Evolutionary conservation across 768 basidiomycete genomes (phyloP).

Genomic region (Rubroboletus satanas): DNA sequence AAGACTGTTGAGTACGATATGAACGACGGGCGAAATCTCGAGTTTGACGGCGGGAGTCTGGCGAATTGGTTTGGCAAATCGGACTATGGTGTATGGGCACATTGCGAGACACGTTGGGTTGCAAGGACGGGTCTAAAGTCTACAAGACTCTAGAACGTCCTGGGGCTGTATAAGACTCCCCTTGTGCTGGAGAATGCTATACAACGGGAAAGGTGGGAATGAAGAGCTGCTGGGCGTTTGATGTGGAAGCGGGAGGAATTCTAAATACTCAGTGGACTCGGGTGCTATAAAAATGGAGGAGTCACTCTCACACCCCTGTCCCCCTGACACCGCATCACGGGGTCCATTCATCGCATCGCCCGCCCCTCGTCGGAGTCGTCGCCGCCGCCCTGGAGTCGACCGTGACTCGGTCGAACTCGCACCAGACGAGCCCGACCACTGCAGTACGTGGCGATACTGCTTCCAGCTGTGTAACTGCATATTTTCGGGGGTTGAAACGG

Average conservation of each 20-base stretch:
- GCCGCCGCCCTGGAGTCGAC: neutral
- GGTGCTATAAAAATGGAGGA: slow-evolving; percentile 33
- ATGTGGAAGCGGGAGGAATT: slow-evolving; percentile 1
- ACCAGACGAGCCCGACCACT: neutral
- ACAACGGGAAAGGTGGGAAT: neutral
- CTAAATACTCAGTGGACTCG: slow-evolving; percentile 29
- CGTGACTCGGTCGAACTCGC: neutral
- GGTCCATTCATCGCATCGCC: slow-evolving; percentile 19
- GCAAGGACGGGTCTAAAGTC: slow-evolving; percentile 33
- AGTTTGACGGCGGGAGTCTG: slow-evolving; percentile 11
- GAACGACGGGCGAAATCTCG: slow-evolving; percentile 12
- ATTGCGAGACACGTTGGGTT: slow-evolving; percentile 35
- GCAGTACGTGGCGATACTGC: neutral
- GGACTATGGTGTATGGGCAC: slow-evolving; percentile 31
- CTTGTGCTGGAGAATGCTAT: slow-evolving; percentile 22
- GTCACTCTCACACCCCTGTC: slow-evolving; percentile 28
- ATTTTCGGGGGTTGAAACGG: neutral
- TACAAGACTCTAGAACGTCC: slow-evolving; percentile 44
- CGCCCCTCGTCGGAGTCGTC: neutral
- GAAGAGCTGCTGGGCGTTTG: slow-evolving; percentile 1
- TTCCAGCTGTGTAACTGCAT: neutral
- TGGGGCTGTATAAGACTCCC: slow-evolving; percentile 22
- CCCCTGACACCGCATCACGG: slow-evolving; percentile 25
- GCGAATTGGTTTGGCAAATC: slow-evolving; percentile 23
- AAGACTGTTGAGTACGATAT: slow-evolving; percentile 19